Conservation (phyloP, 2,329 filamentous ascomycete species). For the Hypocreales sp. region DNA sequence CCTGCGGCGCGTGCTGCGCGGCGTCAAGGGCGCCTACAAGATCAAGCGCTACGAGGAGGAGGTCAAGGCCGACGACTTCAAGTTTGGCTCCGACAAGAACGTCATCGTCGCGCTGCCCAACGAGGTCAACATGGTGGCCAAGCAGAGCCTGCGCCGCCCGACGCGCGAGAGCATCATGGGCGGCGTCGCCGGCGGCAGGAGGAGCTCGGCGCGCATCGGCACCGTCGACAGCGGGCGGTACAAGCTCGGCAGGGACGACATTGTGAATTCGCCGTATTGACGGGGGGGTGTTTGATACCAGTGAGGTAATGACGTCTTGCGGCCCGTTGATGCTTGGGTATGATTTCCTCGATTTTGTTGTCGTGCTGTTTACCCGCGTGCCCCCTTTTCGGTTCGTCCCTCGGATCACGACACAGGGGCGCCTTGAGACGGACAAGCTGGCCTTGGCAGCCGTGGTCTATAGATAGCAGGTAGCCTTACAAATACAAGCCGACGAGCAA, state of each 20-base stretch:
- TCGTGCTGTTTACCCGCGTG: not conserved
- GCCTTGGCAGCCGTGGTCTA: too few species aligned
- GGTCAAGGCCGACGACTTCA: constrained; percentile 97
- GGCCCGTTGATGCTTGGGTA: not conserved
- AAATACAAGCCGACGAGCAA: too few species aligned
- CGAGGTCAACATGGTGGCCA: constrained; percentile 94
- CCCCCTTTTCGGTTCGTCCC: not conserved
- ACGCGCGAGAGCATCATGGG: constrained; percentile 86
- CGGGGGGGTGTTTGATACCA: not conserved
- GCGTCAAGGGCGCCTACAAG: constrained; percentile 75
- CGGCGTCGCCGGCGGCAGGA: constrained; percentile 30
- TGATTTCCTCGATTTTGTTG: not conserved
- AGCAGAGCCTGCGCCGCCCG: constrained; percentile 68
- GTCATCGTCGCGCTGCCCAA: constrained; percentile 94
- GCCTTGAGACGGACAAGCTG: not conserved
- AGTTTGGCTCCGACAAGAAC: constrained; percentile 92
- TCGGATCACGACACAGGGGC: too few species aligned
- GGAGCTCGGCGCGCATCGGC: constrained; percentile 35
- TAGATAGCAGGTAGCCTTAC: too few species aligned
- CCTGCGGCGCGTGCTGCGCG: constrained; percentile 72
- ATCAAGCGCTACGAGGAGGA: constrained; percentile 95
- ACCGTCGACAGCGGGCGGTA: constrained; percentile 44
- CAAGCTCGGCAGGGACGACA: constrained; percentile 65
- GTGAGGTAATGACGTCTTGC: too few species aligned
- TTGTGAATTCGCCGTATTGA: constrained; percentile 58